Conservation (phyloP, 257 asterid species). For the Petunia axillaris region DNA sequence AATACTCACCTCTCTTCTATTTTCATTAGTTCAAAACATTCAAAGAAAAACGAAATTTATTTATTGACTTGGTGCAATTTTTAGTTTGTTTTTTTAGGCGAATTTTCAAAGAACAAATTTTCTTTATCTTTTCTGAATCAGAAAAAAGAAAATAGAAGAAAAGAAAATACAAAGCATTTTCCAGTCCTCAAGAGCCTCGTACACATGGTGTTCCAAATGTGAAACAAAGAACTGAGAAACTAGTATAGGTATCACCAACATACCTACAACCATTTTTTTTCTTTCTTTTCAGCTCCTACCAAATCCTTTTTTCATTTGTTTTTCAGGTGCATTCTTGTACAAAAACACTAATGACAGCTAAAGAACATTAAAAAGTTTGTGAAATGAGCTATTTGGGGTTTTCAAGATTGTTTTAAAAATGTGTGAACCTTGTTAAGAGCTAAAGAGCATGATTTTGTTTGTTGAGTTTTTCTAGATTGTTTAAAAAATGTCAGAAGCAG, state of each 20-base stretch:
- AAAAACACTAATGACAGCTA: constrained; percentile 3
- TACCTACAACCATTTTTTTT: not conserved
- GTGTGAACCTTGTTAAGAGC: constrained; percentile 46
- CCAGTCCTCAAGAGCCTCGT: not conserved
- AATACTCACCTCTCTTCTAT: too few relatives aligned
- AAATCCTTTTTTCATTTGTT: not conserved
- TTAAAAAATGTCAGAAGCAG: constrained; percentile 64
- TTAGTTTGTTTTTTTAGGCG: not conserved
- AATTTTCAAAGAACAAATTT: not conserved
- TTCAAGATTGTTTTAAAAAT: constrained; percentile 42
- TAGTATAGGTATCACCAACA: not conserved
- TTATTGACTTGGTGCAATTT: constrained; percentile 5
- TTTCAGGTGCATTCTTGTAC: constrained; percentile 10
- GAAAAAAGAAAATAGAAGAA: not conserved
- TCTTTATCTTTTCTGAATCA: not conserved
- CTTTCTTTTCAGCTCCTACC: not conserved
- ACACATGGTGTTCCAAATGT: constrained; percentile 18
- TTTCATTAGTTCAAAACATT: not conserved
- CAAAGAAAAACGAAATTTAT: not conserved
- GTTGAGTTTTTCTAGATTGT: constrained; percentile 31
- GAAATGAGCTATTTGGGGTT: constrained; percentile 2
- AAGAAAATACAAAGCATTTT: not conserved
- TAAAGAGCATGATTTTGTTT: constrained; percentile 22
- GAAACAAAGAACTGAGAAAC: constrained; percentile 26
- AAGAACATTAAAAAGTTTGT: not conserved